Evolutionary conservation across 371 early-diverging fungal genomes (phyloP).

Genomic region (Haplosporangium sp.): DNA sequence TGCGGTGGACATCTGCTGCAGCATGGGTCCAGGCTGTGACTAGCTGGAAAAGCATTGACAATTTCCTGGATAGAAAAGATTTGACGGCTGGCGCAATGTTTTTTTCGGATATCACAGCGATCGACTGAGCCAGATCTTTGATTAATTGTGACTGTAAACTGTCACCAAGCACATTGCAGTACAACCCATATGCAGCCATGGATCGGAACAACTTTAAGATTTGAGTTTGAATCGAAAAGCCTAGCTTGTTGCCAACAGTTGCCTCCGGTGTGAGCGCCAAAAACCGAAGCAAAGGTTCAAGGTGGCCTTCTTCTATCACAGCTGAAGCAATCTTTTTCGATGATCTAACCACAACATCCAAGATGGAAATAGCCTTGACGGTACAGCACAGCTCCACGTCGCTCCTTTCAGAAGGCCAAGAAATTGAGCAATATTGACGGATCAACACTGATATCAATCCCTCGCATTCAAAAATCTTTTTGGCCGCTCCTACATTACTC

Average conservation of each 20-base stretch:
- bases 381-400: conserved; percentile 50
- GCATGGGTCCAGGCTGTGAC: conserved; percentile 58
- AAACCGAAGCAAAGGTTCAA: conserved; percentile 58
- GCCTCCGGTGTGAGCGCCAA: conserved; percentile 59
- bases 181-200: conserved; percentile 65
- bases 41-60: conserved; percentile 60
- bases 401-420: conserved; percentile 63
- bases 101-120: conserved; percentile 11
- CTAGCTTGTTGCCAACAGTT: conserved; percentile 30
- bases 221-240: conserved; percentile 60
- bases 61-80: conserved; percentile 58
- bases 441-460: conserved; percentile 60
- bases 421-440: conserved; percentile 57
- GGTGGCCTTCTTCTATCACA: conserved; percentile 56
- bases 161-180: conserved; percentile 55
- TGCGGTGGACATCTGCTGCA: conserved; percentile 68
- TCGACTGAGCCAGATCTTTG: conserved; percentile 26
- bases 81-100: conserved; percentile 47
- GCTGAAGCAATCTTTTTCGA: conserved; percentile 60
- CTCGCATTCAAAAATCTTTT: conserved; percentile 62
- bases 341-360: conserved; percentile 61
- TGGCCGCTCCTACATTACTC: conserved; percentile 60
- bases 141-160: conserved; percentile 39
- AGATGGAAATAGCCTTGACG: conserved; percentile 57
- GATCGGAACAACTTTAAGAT: conserved; percentile 62